Percentiles rank a stretch among this genome's conserved stretches.
These are phyloP conservation scores for Cyberlindnera nakhonratchasimensis DNA, from an alignment of 805 yeast species.

Conservation along the genomic window DNA sequence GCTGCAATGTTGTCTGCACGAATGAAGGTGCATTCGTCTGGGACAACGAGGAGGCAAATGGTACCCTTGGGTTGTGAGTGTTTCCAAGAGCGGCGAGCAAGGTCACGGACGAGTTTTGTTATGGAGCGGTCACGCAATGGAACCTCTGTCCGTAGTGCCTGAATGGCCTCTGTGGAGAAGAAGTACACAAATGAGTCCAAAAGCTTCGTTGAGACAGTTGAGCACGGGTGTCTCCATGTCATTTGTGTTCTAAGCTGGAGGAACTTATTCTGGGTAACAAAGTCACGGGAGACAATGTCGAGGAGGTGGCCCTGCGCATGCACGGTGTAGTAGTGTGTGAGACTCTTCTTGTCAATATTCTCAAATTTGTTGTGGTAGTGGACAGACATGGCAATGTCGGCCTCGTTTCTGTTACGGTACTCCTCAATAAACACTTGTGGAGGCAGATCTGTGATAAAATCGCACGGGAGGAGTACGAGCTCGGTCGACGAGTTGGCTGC, in stretches of 20 bases:
- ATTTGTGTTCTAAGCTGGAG: constrained; percentile 79
- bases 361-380: constrained; percentile 73
- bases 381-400: constrained; percentile 71
- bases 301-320: constrained; percentile 59
- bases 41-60: constrained; percentile 67
- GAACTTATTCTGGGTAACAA: constrained; percentile 67
- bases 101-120: constrained; percentile 72
- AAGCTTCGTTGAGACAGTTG: constrained; percentile 71
- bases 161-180: constrained; percentile 51
- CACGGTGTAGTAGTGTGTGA: constrained; percentile 64
- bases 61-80: constrained; percentile 58
- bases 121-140: constrained; percentile 41
- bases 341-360: constrained; percentile 70
- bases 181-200: constrained; percentile 72
- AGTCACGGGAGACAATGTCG: constrained; percentile 68
- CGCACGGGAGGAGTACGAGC: constrained; percentile 89
- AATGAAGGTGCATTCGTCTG: constrained; percentile 65
- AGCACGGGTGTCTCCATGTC: constrained; percentile 83
- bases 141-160: constrained; percentile 41
- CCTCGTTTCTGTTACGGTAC: constrained; percentile 65
- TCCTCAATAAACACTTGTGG: constrained; percentile 86
- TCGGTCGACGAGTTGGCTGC: constrained; percentile 36
- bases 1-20: constrained; percentile 77
- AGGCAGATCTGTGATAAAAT: constrained; percentile 87
- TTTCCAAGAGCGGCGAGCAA: constrained; percentile 90